Evolutionary conservation across 495 filamentous ascomycete genomes (phyloP), one percentile per base, ranked within the genome.

Genomic region (Aspergillus mulundensis): DNA sequence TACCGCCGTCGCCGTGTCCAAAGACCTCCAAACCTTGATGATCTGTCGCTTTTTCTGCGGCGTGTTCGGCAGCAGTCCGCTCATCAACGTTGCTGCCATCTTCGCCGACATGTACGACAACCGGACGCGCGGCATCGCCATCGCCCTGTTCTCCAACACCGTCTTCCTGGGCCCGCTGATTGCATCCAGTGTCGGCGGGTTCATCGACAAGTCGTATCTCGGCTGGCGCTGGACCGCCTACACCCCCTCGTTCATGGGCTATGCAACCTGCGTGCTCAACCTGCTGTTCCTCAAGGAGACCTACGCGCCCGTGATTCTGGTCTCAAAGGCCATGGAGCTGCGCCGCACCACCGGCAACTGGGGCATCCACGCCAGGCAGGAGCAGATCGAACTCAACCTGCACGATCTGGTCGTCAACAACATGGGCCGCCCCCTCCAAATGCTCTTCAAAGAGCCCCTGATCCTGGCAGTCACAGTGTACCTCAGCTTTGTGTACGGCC

Each of bases 401-500:
- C 28, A 15, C 15, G 28, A 21, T 4, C 19, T 50, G 7, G 5
- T 50, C 0, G 15, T 50, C 15, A 38, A 36, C 3, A 19, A 38
- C 25, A 4, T 28, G 4, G 3, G 4, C 4, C 25, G 25, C 25
- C 25, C 25, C 4, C 25, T 28, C 25, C 25, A 8, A 3, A 3
- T 28, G 25, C 25, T 28, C 25, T 28, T 28, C 8, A 8, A 8
- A 3, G 25, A 83, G 53, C 79, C 80, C 11, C 81, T 83, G 62
- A 73, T 80, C 10, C 63, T 68, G 21, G 67, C 77, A 44, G 75
- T 83, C 4, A 74, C 80, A 12, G 54, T 78, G 10, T 84, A 84
- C 69, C 81, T 81, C 69, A 78, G 77, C 28, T 88, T 83, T 59
- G 65, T 87, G 21, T 88, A 85, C 66, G 85, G 84, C 5, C 65